Evolutionary conservation across 129 eudicot genomes (phyloP), one percentile per base, ranked within the genome.

Genomic region (Scalesia atractyloides): DNA sequence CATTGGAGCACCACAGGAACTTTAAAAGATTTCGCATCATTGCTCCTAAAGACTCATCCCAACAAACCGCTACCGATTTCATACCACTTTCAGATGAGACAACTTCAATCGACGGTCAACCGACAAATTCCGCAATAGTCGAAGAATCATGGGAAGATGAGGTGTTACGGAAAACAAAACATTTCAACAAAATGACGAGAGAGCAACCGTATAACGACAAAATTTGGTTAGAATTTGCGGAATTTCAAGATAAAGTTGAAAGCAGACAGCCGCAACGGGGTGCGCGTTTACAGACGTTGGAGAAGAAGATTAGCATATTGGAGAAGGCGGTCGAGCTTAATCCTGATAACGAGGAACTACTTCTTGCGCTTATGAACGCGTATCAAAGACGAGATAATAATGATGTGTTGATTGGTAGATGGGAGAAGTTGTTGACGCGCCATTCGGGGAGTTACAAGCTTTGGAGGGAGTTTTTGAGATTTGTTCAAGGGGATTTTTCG

Each of bases 131-230:
- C 17, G 58, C 78, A 16, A 68, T 77, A 13, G 73, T 95, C 33
- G 94, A 88, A 76, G 99, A 95, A 79, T 95, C 99, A 16, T 88
- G 97, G 99, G 99, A 95, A 80, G 99, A 90, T 71, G 91, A 88
- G 84, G 87, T 95, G 46, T 72, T 90, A 48, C 73, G 97, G 26
- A 88, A 88, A 80, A 95, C 97, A 5, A 90, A 63, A 84, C 95
- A 90, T 79, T 90, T 86, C 56, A 95, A 95, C 73, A 95, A 66
- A 76, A 68, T 86, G 88, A 88, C 94, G 2, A 85, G 99, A 74
- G 99, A 95, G 72, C 86, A 78, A 22, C 97, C 99, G 2, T 86
- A 83, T 58, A 86, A 88, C 66, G 94, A 78, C 44, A 77, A 79
- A 22, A 51, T 52, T 47, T 95, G 99, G 97, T 62, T 91, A 66